Evolutionary conservation across 2,329 filamentous ascomycete species (phyloP), one percentile per base, ranked within the genome.

Genomic region (Thyridium curvatum): DNA sequence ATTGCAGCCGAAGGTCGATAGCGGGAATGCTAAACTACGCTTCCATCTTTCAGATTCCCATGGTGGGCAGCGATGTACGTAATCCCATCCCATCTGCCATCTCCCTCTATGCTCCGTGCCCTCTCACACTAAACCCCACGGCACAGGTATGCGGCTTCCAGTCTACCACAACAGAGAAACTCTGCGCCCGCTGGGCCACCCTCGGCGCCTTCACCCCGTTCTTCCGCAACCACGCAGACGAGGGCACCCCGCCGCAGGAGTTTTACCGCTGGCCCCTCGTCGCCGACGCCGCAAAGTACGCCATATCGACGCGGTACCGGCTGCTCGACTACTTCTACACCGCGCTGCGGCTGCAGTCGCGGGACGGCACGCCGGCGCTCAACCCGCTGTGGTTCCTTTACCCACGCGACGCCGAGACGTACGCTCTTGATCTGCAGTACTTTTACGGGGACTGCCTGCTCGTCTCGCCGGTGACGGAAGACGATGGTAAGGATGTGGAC

Each of bases 271-370:
- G 81, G 79, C 61, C 68, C 0, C 60, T 65, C 2, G 82, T 84
- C 2, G 64, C 80, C 0, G 61, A 68, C 2, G 77, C 83, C 0
- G 82, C 78, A 0, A 72, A 68, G 39, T 82, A 77, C 47, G 79
- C 76, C 29, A 85, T 88, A 48, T 74, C 74, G 38, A 79, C 78
- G 42, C 73, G 84, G 16, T 89, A 88, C 62, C 71, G 71, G 16
- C 66, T 88, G 3, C 65, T 90, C 12, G 84, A 87, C 54, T 88
- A 88, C 61, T 70, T 85, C 42, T 88, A 88, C 66, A 87, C 84
- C 1, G 77, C 78, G 0, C 63, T 87, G 46, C 68, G 82, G 53
- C 59, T 61, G 38, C 82, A 87, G 57, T 72, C 68, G 12, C 52
- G 65, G 13, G 75, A 73, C 32, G 84, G 84, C 37, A 77, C 72